phyloP scores from a whole-genome alignment of 1,284 basidiomycete species.

The Volvariella surrecta region DNA sequence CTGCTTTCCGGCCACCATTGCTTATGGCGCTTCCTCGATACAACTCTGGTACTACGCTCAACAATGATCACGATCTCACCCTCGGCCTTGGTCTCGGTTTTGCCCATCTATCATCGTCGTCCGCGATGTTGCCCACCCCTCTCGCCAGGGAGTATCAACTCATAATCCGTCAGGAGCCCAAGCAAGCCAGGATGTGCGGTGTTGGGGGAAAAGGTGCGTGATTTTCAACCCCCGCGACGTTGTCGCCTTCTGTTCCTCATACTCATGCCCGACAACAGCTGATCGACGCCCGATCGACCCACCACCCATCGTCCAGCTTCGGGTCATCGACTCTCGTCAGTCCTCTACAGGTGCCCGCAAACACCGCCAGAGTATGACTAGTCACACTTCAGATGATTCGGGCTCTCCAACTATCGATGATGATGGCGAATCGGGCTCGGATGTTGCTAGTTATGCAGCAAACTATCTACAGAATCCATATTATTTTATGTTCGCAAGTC shows the following conservation, averaged over 20 bases:
- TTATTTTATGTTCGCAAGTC: constrained; percentile 89
- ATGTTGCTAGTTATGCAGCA: constrained; percentile 29
- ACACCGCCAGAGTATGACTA: constrained; percentile 11
- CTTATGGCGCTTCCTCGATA: neutral
- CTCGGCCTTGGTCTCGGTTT: constrained; percentile 15
- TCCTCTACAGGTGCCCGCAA: constrained; percentile 12
- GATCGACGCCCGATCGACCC: constrained; percentile 94
- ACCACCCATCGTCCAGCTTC: constrained; percentile 91
- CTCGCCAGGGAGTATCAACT: constrained; percentile 73
- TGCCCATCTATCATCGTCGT: constrained; percentile 14
- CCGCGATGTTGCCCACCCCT: constrained; percentile 12
- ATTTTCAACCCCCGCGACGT: constrained; percentile 6
- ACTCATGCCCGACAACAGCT: constrained; percentile 35
- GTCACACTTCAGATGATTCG: neutral
- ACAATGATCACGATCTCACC: constrained; percentile 9
- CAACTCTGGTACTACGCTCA: constrained; percentile 1
- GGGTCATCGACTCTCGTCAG: constrained; percentile 60
- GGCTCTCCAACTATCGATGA: neutral
- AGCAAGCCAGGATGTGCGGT: constrained; percentile 89
- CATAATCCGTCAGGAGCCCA: constrained; percentile 80
- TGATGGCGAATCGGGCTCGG: constrained; percentile 4
- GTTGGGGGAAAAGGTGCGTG: constrained; percentile 73
- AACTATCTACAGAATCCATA: constrained; percentile 82
- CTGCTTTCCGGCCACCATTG: constrained; percentile 11
- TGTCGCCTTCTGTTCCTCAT: constrained; percentile 10